A percentile compares a stretch with the other conserved stretches of the same genome.
phyloP scores from a whole-genome alignment of 768 basidiomycete genomes.

The Kwoniella newhampshirensis region DNA sequence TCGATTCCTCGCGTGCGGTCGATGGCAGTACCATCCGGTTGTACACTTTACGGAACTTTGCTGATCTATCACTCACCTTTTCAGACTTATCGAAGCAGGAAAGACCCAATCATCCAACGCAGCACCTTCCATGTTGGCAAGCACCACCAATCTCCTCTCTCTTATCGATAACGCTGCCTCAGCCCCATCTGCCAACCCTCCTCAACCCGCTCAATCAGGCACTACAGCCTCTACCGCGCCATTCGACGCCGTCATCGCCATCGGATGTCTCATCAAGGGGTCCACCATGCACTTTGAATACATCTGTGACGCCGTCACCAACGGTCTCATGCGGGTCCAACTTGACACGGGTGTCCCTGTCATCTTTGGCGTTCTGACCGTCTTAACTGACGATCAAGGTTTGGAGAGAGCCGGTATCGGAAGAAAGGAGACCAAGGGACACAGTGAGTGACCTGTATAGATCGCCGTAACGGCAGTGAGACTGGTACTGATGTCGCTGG shows the following conservation, averaged over 20 bases:
- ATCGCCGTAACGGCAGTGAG: constrained; percentile 3
- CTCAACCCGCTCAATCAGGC: constrained; percentile 56
- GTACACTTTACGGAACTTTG: too few relatives aligned
- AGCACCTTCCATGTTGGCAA: constrained; percentile 76
- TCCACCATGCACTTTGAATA: constrained; percentile 99
- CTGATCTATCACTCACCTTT: background rate
- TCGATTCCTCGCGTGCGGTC: background rate
- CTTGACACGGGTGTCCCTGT: constrained; percentile 91
- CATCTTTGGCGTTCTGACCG: constrained; percentile 94
- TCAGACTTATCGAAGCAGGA: constrained; percentile 83
- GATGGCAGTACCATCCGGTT: too few relatives aligned
- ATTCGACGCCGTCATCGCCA: constrained; percentile 94
- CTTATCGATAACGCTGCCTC: constrained; percentile 60
- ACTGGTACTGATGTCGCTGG: background rate
- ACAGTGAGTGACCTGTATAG: constrained; percentile 60
- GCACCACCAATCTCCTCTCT: constrained; percentile 55
- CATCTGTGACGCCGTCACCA: constrained; percentile 89
- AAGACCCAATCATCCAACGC: constrained; percentile 75
- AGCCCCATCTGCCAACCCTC: constrained; percentile 49
- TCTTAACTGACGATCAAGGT: constrained; percentile 89
- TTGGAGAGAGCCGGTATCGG: constrained; percentile 89
- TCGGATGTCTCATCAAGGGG: constrained; percentile 97
- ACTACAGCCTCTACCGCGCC: constrained; percentile 55
- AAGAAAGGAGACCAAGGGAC: constrained; percentile 66
- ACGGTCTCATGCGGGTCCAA: constrained; percentile 91